Evolutionary conservation across 2,329 filamentous ascomycete genomes (phyloP), one percentile per base, ranked within the genome.

Genomic region (Pseudogymnoascus sp.): DNA sequence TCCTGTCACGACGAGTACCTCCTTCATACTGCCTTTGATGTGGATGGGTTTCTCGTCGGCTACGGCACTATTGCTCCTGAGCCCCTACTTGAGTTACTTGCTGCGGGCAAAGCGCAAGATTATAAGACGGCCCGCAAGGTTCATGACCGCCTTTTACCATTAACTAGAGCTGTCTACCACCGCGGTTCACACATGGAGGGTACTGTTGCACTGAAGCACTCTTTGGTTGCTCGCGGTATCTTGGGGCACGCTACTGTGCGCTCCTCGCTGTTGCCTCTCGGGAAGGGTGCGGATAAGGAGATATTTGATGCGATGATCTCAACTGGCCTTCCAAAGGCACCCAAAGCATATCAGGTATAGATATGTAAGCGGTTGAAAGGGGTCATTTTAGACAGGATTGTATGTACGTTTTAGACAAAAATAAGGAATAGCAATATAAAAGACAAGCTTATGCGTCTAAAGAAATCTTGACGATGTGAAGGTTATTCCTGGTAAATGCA

Each of bases 111-210:
- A 69, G 77, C 74, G 3, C 73, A 75, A 64, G 78, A 82, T 65
- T 82, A 82, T 66, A 72, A 72, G 61, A 75, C 72, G 62, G 79
- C 80, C 3, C 74, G 79, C 23, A 74, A 74, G 43, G 72, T 82
- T n/a, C 80, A 82, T 67, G 79, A 82, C 66, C 74, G 74, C 66
- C 71, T 82, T 1, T 70, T 82, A 2, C 80, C 79, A 1, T 73
- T 82, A 0, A 82, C 80, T 1, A 80, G 80, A 71, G 77, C 76
- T n/a, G 78, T 82, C 0, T 82, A 82, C 66, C 80, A 82, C 68
- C 77, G 79, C 5, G 80, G 80, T 8, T 81, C 78, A 8, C 80
- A 82, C 63, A 82, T 82, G 80, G 80, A 82, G 70, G 80, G 80
- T 2, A 82, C 79, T 1, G 78, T 81, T 2, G 77, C 77, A 3